Base-by-base conservation (phyloP, 179 eudicot species). In the Actinidia polygama region DNA sequence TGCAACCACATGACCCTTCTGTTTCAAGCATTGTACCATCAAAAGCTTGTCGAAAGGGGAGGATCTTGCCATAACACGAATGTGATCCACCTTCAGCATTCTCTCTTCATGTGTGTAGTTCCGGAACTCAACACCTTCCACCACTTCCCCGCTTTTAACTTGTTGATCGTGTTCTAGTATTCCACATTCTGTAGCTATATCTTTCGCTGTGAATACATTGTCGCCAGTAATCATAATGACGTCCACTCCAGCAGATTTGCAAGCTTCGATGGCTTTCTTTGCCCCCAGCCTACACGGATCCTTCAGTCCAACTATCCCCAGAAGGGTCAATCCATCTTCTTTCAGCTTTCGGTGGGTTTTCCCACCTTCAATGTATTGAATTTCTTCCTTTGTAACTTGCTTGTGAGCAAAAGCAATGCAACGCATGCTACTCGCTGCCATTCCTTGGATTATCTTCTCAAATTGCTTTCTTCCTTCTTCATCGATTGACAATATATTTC, bases 351-450 rank as follows among this genome's bases (percentile, higher is more conserved):
- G 84, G 10, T 67, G 46, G 26, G 72, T 12, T 30, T 19, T 80
- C 68, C 36, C 18, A 9, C 61, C 81, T 1, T 62, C 69, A 19
- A 57, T 63, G 2, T 64, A 18, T 62, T 50, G 66, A 16, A 63
- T 40, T 51, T 83, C 83, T 59, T 76, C 54, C 50, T 71, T 53
- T 55, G 23, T 26, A 10, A 51, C 70, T 68, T 73, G 78, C 23
- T 83, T 89, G 30, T 89, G 79, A 6, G 91, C 90, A 58, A 89
- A 87, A 19, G 89, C 89, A 0, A 89, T 87, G 85, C 89, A 89
- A 18, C 89, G 83, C 10, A 89, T 87, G 59, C 89, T 85, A 6
- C 84, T 77, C 1, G 86, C 84, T 10, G 88, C 88, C 90, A 87
- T 89, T 21, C 79, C 78, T 73, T 81, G 75, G n/a, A 89, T 81